Evolutionary conservation across 495 filamentous ascomycete species (phyloP).

Genomic region (Penicillium tannophilum): DNA sequence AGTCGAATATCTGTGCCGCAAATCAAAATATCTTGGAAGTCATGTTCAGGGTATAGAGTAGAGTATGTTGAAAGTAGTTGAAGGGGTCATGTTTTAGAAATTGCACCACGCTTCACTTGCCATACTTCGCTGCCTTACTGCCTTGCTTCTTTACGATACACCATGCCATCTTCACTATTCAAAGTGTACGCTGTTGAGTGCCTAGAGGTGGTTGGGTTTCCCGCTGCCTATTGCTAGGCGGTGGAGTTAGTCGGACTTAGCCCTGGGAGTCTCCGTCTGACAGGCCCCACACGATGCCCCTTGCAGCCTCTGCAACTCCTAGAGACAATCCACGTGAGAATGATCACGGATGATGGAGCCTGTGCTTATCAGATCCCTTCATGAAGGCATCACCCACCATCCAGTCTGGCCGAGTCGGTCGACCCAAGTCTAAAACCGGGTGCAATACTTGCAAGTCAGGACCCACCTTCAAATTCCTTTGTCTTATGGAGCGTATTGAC

Average conservation of each 20-base stretch:
- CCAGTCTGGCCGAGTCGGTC: slow-evolving; percentile 20
- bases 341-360: background rate
- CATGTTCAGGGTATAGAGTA: too few relatives aligned
- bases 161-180: too few relatives aligned
- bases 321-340: background rate
- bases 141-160: background rate
- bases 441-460: slow-evolving; percentile 31
- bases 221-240: background rate
- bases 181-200: background rate
- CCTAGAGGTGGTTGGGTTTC: background rate
- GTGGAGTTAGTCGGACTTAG: slow-evolving; percentile 1
- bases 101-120: too few relatives aligned
- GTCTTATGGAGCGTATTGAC: background rate
- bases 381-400: background rate
- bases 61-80: too few relatives aligned
- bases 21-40: too few relatives aligned
- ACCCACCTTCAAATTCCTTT: background rate
- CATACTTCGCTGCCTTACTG: background rate
- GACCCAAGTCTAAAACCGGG: slow-evolving; percentile 24
- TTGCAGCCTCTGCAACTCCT: background rate
- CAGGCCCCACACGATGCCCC: background rate
- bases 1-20: too few relatives aligned
- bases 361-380: background rate
- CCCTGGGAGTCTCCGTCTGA: slow-evolving; percentile 2
- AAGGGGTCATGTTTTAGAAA: too few relatives aligned